A percentile compares a stretch with the other conserved stretches of the same genome.
phyloP scores from a whole-genome alignment of 78 protist genomes.

The Pigoraptor vietnamica region DNA sequence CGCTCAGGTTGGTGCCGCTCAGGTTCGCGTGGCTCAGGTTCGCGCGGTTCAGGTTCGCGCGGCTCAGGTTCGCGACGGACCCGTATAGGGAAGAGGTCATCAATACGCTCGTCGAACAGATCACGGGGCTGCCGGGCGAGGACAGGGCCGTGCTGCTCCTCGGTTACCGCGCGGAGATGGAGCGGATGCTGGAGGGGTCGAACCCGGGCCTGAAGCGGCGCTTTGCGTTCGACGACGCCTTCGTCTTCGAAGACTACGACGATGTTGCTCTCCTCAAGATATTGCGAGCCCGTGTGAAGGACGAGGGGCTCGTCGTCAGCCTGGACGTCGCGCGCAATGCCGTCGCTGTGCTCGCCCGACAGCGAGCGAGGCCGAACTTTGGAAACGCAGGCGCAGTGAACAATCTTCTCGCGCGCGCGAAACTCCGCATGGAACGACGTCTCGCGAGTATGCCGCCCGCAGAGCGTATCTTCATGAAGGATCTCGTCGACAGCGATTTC shows the following conservation, averaged over 20 bases:
- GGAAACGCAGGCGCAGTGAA: constrained; percentile 51
- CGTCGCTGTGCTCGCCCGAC: background rate
- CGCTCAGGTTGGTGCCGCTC: too few species aligned
- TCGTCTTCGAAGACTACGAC: constrained; percentile 7
- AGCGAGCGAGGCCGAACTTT: constrained; percentile 20
- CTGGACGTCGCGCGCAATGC: background rate
- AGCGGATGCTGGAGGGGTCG: background rate
- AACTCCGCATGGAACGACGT: background rate
- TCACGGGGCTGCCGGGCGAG: constrained; percentile 26
- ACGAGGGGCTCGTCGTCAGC: background rate
- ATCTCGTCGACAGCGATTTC: background rate
- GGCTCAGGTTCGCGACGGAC: too few species aligned
- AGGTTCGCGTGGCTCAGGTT: too few species aligned
- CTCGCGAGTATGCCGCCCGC: background rate
- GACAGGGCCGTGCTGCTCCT: constrained; percentile 28
- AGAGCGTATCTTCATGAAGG: background rate
- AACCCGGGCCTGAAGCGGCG: constrained; percentile 52
- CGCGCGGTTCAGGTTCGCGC: too few species aligned
- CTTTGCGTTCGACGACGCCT: constrained; percentile 18
- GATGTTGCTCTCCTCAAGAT: constrained; percentile 9
- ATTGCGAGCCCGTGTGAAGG: background rate
- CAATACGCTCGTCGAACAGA: constrained; percentile 29
- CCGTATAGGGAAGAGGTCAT: constrained; percentile 14
- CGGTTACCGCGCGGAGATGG: constrained; percentile 37
- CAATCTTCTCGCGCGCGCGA: constrained; percentile 4